Conservation (phyloP, 345 rosid species). For the Salix brachista region DNA sequence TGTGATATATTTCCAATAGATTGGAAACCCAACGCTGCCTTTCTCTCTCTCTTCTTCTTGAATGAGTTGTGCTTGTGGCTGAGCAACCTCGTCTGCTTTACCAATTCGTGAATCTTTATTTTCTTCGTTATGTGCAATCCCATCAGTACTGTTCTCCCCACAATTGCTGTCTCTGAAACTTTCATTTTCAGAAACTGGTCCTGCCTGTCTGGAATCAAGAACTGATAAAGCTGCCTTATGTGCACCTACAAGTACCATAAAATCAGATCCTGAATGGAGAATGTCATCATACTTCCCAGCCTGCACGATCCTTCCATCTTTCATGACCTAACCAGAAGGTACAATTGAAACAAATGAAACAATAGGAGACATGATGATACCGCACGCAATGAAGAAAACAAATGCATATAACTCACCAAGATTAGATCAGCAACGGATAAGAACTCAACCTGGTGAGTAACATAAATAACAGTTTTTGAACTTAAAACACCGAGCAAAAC, state of each 20-base stretch:
- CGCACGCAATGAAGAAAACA: neutral
- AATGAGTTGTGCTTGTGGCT: constrained; percentile 52
- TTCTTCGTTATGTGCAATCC: constrained; percentile 23
- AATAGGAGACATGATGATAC: neutral
- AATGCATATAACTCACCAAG: constrained; percentile 39
- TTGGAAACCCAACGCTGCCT: constrained; percentile 59
- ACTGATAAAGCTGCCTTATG: constrained; percentile 57
- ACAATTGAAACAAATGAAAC: neutral
- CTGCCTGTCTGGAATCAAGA: constrained; percentile 42
- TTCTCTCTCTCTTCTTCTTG: constrained; percentile 86
- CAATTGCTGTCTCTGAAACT: constrained; percentile 20
- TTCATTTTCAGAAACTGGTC: constrained; percentile 26
- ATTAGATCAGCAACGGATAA: constrained; percentile 63
- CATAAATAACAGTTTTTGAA: constrained; percentile 54
- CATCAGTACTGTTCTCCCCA: constrained; percentile 15
- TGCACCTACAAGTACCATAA: constrained; percentile 75
- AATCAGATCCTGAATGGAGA: constrained; percentile 58
- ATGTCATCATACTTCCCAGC: constrained; percentile 71
- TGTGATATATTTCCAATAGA: constrained; percentile 64
- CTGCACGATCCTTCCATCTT: constrained; percentile 69
- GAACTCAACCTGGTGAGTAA: constrained; percentile 64
- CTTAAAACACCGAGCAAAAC: constrained; percentile 47
- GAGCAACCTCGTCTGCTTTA: constrained; percentile 36
- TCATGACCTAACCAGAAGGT: constrained; percentile 55
- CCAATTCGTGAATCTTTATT: constrained; percentile 27